phyloP scores from a whole-genome alignment of 257 asterid species.

The Solanum dulcamara region DNA sequence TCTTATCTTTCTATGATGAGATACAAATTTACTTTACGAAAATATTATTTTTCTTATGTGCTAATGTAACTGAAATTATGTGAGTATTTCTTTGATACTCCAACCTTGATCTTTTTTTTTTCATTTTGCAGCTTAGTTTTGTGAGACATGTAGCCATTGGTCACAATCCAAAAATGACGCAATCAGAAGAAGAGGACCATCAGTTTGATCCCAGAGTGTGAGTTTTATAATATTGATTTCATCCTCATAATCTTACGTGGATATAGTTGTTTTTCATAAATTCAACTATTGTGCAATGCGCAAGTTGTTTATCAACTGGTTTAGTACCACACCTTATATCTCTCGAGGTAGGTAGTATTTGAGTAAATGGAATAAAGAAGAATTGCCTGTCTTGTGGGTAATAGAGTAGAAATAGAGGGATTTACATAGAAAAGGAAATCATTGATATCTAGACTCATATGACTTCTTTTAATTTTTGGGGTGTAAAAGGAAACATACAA shows the following conservation, averaged over 20 bases:
- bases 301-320: not conserved
- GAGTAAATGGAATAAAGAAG: not conserved
- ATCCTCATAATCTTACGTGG: not conserved
- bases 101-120: not conserved
- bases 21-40: not conserved
- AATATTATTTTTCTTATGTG: not conserved
- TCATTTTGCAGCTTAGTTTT: slow-evolving; percentile 60
- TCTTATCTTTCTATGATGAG: not conserved
- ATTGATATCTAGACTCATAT: not conserved
- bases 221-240: slow-evolving; percentile 9
- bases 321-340: not conserved
- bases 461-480: not conserved
- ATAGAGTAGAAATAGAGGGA: not conserved
- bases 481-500: not conserved
- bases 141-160: slow-evolving; percentile 34
- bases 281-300: not conserved
- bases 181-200: slow-evolving; percentile 14
- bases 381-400: not conserved
- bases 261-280: not conserved
- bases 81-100: not conserved
- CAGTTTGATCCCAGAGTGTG: slow-evolving; percentile 23
- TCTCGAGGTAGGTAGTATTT: not conserved
- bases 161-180: slow-evolving; percentile 28
- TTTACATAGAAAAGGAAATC: not conserved
- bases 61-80: not conserved